Base-by-base conservation (phyloP, 2,329 filamentous ascomycete genomes). In the Fusarium acutatum region DNA sequence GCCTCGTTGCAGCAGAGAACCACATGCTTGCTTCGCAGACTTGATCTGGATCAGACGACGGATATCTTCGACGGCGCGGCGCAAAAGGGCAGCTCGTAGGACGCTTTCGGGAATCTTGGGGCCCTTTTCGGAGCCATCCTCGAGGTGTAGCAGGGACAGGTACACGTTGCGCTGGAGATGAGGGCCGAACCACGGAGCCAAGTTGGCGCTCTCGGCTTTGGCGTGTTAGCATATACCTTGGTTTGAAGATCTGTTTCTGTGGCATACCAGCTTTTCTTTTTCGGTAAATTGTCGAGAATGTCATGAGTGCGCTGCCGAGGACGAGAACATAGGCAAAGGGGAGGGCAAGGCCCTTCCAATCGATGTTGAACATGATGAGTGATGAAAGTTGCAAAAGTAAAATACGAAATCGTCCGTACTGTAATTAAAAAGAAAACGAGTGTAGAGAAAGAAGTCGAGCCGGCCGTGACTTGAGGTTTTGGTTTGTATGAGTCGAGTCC, bases 121-220 rank as follows among this genome's bases (percentile, higher is more conserved):
- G 10, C 88, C 83, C 82, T 95, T 94, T 79, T 94, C 91, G 68
- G 89, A 84, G 62, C 88, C 88, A 38, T 86, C 84, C 75, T 88
- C 87, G 61, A 96, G 88, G 84, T 99, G 95, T 58, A 98, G 88
- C 44, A 99, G 91, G 49, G 95, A 95, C 69, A 97, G 90, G 87
- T 98, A 99, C 80, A 99, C 90, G 83, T 99, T 95, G 83, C 96
- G 94, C 83, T 96, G 93, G 58, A 97, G 87, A 82, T 99, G 95
- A 59, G 93, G 89, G 30, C 92, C 92, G 84, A 99, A 99, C 96
- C 96, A 99, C 76, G 96, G 95, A 75, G 93, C 94, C 70, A 99
- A 91, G 76, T 93, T 94, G 60, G 94, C 92, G 78, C 93, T 93
- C 85, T 94, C 91, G 74, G 87, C 93, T 95, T 62, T 62, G 40